Evolutionary conservation across 306 rosid species (phyloP), one percentile per base, ranked within the genome.

Genomic region (Amphicarpaea edgeworthii): DNA sequence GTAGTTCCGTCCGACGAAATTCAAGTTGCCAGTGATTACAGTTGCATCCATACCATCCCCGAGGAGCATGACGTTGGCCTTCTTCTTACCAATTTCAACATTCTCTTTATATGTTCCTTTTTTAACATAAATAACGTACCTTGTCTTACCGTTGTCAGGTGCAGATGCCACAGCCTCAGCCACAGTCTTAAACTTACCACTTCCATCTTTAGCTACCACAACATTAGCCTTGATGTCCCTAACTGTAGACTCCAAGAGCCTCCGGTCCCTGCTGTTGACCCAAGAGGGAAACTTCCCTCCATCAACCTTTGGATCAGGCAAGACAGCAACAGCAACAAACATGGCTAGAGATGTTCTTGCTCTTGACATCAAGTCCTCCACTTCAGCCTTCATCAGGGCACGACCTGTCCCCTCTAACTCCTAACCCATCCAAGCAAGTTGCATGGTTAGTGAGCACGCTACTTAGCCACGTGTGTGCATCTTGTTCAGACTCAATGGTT

Each of bases 161-260:
- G 87, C 87, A 0, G 92, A 82, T 4, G 79, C 93, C 43, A 88
- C 91, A 5, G 93, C 93, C 61, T 87, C 85, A 17, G 82, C 80
- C 73, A 91, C 37, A 2, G 90, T 88, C 89, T 68, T 83, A 77
- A 80, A 91, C 1, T 72, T 83, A 21, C 96, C 96, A 66, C 90
- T 88, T 15, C 91, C 96, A 40, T 91, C 93, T 68, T 90, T 77
- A 6, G 93, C 90, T 84, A 90, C 96, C 72, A 88, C 89, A 51
- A 82, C 87, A 49, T 87, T 45, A 41, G 93, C 87, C 40, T 82
- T 64, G 11, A 87, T 64, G 3, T 76, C 82, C 54, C 47, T 58
- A 10, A 38, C 68, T 14, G 7, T 3, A 14, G 77, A 68, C 53
- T 62, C 54, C 77, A 88, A 45, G 5, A 88, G 83, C 41, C 50